Base-by-base conservation (phyloP, 345 rosid species). In the Anastatica hierochuntica region DNA sequence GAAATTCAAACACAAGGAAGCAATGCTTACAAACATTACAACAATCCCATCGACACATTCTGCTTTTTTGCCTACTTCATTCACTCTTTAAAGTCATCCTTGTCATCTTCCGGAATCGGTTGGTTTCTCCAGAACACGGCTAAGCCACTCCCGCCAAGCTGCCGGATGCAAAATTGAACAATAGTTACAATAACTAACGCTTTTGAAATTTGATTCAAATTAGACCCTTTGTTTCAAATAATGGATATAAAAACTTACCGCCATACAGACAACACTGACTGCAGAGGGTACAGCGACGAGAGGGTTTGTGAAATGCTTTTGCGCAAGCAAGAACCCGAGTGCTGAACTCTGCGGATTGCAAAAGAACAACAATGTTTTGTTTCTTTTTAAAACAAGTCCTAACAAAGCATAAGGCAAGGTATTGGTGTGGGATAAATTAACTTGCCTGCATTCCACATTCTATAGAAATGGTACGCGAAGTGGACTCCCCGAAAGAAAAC, bases 81-180 rank as follows among this genome's bases (percentile, higher is more conserved):
- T 83, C 53, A 82, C 73, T 87, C 94, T 73, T 77, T 77, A 70
- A 88, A 92, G 73, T 92, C 98, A 53, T 92, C 96, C 52, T 83
- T 88, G 76, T 88, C 98, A 63, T 81, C 83, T 21, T 50, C 76
- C 0, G 83, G 74, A 44, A 88, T 76, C 1, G 94, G 88, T 30
- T 44, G 63, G 86, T 84, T 88, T 77, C 98, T 85, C 98, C 98
- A 92, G 49, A 51, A 79, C 35, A 88, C 96, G 0, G 98, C 98
- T 43, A 88, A 78, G 23, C 74, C 98, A 50, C 98, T 92, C 51
- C 98, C 98, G 0, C 98, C 98, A n/a, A 84, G 95, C 98, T 92
- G 74, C 41, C 59, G 0, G 40, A 34, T 33, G 19, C 23, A 17
- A n/a, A n/a, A 18, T 10, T 15, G 6, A 56, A 43, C 49, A 52